Percentiles rank a stretch among this genome's conserved stretches.
phyloP scores from a whole-genome alignment of 1,139 yeast genomes.

The Lodderomyces pseudojiufengensis region DNA sequence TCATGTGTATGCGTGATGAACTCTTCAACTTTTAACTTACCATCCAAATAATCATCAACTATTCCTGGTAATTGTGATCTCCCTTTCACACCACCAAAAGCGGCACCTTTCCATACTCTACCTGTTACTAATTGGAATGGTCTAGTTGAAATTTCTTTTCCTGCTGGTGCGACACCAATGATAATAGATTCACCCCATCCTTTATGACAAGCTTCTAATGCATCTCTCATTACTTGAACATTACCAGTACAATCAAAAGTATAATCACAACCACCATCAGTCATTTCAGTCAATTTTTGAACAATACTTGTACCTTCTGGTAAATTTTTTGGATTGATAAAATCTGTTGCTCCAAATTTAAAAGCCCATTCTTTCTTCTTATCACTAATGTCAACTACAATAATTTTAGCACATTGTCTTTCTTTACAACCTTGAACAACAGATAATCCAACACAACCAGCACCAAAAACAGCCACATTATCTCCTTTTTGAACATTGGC shows the following conservation, averaged over 20 bases:
- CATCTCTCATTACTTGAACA: slow-evolving; percentile 89
- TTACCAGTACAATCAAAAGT: slow-evolving; percentile 99
- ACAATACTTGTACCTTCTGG: slow-evolving; percentile 76
- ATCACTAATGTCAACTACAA: slow-evolving; percentile 84
- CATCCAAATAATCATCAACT: slow-evolving; percentile 79
- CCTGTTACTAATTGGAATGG: slow-evolving; percentile 99
- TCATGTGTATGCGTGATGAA: slow-evolving; percentile 88
- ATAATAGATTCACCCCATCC: slow-evolving; percentile 97
- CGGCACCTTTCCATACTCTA: slow-evolving; percentile 97
- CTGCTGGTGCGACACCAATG: slow-evolving; percentile 98
- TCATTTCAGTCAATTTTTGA: slow-evolving; percentile 77
- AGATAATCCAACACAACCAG: slow-evolving; percentile 94
- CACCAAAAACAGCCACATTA: slow-evolving; percentile 94
- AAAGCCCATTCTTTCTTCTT: slow-evolving; percentile 80
- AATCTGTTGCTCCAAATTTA: slow-evolving; percentile 94
- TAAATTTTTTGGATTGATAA: slow-evolving; percentile 76
- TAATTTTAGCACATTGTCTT: slow-evolving; percentile 77
- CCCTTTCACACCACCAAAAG: slow-evolving; percentile 98
- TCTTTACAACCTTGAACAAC: slow-evolving; percentile 92
- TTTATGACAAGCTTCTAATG: slow-evolving; percentile 95
- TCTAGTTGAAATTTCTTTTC: slow-evolving; percentile 91
- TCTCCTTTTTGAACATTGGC: slow-evolving; percentile 92
- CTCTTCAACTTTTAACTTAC: slow-evolving; percentile 87
- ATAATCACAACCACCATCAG: slow-evolving; percentile 95
- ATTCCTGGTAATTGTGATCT: slow-evolving; percentile 91